These are phyloP conservation scores for Penicillium nucicola DNA, from an alignment of 495 filamentous ascomycete genomes.

Conservation along the genomic window DNA sequence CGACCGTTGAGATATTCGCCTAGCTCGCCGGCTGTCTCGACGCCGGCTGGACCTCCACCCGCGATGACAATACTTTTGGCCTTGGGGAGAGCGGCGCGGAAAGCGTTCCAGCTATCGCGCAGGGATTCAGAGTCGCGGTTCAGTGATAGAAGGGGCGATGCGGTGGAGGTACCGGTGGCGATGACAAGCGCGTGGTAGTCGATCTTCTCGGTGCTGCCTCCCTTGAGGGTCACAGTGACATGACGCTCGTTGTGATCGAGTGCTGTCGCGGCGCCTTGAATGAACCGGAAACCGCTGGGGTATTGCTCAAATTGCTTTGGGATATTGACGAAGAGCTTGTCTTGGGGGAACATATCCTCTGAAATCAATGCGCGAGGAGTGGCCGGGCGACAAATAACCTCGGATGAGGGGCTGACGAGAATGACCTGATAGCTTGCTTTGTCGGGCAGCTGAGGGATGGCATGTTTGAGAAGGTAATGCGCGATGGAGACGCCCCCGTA, in stretches of 20 bases:
- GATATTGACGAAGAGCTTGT: constrained; percentile 48
- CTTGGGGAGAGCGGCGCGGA: constrained; percentile 35
- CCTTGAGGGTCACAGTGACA: constrained; percentile 19
- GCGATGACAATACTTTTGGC: constrained; percentile 45
- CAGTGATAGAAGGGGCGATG: constrained; percentile 28
- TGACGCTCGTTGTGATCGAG: constrained; percentile 30
- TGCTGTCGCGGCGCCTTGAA: constrained; percentile 32
- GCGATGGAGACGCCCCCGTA: constrained; percentile 49
- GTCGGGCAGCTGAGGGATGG: constrained; percentile 37
- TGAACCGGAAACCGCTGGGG: constrained; percentile 27
- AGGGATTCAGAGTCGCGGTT: constrained; percentile 14
- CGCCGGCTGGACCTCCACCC: constrained; percentile 35
- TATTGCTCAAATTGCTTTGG: constrained; percentile 40
- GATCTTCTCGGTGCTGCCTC: constrained; percentile 11
- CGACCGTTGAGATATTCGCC: constrained; percentile 47
- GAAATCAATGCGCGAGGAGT: constrained; percentile 46
- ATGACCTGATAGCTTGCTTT: constrained; percentile 28
- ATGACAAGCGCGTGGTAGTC: constrained; percentile 44
- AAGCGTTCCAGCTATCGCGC: constrained; percentile 23
- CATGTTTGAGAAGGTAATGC: constrained; percentile 53
- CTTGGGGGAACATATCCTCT: constrained; percentile 38
- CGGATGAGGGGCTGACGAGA: constrained; percentile 41
- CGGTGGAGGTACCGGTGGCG: constrained; percentile 34
- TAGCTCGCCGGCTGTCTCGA: constrained; percentile 53
- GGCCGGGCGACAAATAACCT: constrained; percentile 44